Percentiles rank a stretch among this genome's conserved stretches.
Conservation (phyloP, 441 rosid species). For the Brassica balearica region DNA sequence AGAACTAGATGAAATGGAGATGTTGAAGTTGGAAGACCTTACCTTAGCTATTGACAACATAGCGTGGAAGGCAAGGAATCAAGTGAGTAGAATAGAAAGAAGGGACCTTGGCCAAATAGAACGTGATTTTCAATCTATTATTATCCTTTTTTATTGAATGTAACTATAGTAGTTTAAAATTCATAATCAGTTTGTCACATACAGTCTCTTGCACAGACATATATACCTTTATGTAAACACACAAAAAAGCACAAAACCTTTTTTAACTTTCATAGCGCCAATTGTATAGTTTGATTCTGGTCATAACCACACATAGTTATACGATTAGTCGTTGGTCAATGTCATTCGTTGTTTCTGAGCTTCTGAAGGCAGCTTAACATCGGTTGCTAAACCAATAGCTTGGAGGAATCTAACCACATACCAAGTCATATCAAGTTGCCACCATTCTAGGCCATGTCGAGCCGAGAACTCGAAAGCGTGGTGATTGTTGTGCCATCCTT, state of each 20-base stretch:
- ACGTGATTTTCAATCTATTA: neutral
- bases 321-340: constrained; percentile 43
- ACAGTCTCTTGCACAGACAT: constrained; percentile 25
- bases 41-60: constrained; percentile 35
- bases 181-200: constrained; percentile 38
- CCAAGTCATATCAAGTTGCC: constrained; percentile 93
- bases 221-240: neutral
- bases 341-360: constrained; percentile 67
- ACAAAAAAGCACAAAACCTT: constrained; percentile 18
- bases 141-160: constrained; percentile 23
- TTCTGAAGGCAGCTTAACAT: constrained; percentile 70
- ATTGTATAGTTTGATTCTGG: constrained; percentile 12
- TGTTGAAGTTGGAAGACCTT: constrained; percentile 33
- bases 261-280: constrained; percentile 9
- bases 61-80: constrained; percentile 29
- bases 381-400: constrained; percentile 72
- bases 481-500: constrained; percentile 96
- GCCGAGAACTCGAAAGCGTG: constrained; percentile 92
- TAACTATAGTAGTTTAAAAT: constrained; percentile 27
- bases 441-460: constrained; percentile 89
- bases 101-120: constrained; percentile 43
- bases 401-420: constrained; percentile 67
- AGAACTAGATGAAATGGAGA: neutral
- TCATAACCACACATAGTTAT: constrained; percentile 4
- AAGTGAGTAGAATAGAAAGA: constrained; percentile 33